Percentiles rank a stretch among this genome's conserved stretches.
Evolutionary conservation across 192 early-diverging fungal species (phyloP).

Genomic region (Coemansia furcata): DNA sequence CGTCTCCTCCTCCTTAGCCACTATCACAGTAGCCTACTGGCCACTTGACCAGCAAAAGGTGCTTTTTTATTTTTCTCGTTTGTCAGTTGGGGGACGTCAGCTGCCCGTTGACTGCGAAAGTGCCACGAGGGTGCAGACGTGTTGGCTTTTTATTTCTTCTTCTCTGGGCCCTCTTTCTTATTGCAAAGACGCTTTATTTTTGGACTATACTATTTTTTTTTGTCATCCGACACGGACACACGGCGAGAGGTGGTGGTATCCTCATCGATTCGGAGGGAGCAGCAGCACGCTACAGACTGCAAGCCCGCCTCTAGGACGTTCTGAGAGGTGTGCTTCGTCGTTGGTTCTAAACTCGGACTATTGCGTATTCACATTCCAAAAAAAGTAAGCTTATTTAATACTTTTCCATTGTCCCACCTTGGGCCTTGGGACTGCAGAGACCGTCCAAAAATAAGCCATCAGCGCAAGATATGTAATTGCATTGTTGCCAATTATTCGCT

Average conservation of each 20-base stretch:
- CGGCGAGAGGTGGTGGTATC: constrained; percentile 2
- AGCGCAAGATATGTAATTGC: not conserved
- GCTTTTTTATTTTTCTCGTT: not conserved
- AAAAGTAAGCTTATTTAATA: constrained; percentile 11
- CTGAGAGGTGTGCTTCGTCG: not conserved
- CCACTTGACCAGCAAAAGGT: constrained; percentile 3
- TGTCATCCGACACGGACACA: constrained; percentile 12
- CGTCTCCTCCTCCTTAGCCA: constrained; percentile 5
- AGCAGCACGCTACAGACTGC: not conserved
- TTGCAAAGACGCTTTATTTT: constrained; percentile 20
- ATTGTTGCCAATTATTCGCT: not conserved
- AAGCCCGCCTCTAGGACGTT: not conserved
- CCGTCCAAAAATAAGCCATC: not conserved
- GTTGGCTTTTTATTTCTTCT: constrained; percentile 17
- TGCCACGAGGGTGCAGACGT: not conserved
- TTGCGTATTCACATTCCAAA: constrained; percentile 6
- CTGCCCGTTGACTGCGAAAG: constrained; percentile 2
- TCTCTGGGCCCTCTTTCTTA: constrained; percentile 15
- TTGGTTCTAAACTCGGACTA: not conserved
- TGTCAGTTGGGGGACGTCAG: not conserved
- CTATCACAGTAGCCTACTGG: not conserved
- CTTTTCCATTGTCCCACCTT: not conserved
- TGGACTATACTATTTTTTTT: constrained; percentile 31
- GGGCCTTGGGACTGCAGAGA: not conserved
- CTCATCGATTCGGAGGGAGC: not conserved